phyloP scores from a whole-genome alignment of 208 protist species.

The Kentomonas sorsogonicus region DNA sequence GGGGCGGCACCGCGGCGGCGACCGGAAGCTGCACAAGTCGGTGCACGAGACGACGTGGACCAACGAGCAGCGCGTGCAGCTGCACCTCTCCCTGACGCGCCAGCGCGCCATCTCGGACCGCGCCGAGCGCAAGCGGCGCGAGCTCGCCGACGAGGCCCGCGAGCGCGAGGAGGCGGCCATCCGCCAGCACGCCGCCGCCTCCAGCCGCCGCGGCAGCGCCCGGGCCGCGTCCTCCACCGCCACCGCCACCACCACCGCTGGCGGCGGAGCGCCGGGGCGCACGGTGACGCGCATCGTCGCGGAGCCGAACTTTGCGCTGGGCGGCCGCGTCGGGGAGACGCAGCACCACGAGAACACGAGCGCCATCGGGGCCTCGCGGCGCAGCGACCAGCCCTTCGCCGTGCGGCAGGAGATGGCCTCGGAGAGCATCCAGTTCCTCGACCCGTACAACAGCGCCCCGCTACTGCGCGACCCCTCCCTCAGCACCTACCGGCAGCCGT shows the following conservation, averaged over 20 bases:
- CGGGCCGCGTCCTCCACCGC: background rate
- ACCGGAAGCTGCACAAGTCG: conserved; percentile 15
- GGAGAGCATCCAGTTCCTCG: conserved; percentile 67
- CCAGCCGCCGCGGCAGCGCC: background rate
- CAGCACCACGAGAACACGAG: conserved; percentile 66
- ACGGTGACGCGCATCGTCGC: background rate
- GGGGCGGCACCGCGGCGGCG: conserved; percentile 1
- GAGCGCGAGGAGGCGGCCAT: conserved; percentile 2
- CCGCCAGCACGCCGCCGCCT: background rate
- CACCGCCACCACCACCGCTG: background rate
- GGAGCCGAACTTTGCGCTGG: conserved; percentile 64
- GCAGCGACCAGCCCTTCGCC: conserved; percentile 52
- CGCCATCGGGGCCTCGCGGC: conserved; percentile 58
- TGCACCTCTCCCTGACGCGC: conserved; percentile 82
- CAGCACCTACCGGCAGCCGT: conserved; percentile 31
- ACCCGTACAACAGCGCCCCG: conserved; percentile 35
- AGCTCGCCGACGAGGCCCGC: conserved; percentile 24
- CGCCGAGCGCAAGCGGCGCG: conserved; percentile 48
- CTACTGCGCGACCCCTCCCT: conserved; percentile 11
- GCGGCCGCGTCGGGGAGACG: conserved; percentile 63
- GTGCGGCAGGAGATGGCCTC: conserved; percentile 64
- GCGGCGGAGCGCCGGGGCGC: background rate
- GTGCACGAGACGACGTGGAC: conserved; percentile 63
- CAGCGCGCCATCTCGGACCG: conserved; percentile 63
- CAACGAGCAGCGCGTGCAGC: conserved; percentile 81